Conservation (phyloP, 2,329 filamentous ascomycete genomes). For the Emergomyces africanus region DNA sequence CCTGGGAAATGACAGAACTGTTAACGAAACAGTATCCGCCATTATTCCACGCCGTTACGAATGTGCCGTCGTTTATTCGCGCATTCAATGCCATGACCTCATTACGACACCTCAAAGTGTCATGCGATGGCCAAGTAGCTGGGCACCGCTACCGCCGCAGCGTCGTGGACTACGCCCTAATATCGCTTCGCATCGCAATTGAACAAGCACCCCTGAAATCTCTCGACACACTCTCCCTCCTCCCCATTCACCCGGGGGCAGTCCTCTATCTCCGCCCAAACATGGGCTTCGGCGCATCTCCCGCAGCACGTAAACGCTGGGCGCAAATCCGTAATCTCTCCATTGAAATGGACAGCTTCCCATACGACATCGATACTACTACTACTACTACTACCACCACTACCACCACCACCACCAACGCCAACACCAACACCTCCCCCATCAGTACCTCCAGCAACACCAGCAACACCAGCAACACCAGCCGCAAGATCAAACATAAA, state of each 20-base stretch:
- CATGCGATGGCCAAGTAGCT: slow-evolving; percentile 59
- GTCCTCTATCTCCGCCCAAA: slow-evolving; percentile 66
- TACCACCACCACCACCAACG: background rate
- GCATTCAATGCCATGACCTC: slow-evolving; percentile 57
- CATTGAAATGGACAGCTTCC: slow-evolving; percentile 58
- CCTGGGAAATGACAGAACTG: slow-evolving; percentile 64
- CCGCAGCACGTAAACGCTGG: slow-evolving; percentile 61
- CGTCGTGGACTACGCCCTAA: slow-evolving; percentile 77
- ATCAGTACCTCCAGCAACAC: background rate
- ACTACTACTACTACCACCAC: slow-evolving; percentile 22
- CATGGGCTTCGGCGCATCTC: slow-evolving; percentile 60
- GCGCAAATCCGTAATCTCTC: slow-evolving; percentile 61
- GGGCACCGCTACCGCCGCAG: slow-evolving; percentile 60
- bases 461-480: background rate
- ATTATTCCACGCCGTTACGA: slow-evolving; percentile 78
- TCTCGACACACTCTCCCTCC: slow-evolving; percentile 58
- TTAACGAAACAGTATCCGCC: slow-evolving; percentile 79
- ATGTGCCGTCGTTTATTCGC: slow-evolving; percentile 70
- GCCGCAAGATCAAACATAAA: background rate
- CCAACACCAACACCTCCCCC: background rate
- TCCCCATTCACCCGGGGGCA: slow-evolving; percentile 60
- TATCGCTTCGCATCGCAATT: slow-evolving; percentile 71
- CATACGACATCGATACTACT: slow-evolving; percentile 37
- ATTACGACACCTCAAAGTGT: slow-evolving; percentile 61
- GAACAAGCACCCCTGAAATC: slow-evolving; percentile 56